Evolutionary conservation across 179 eudicot genomes (phyloP), one percentile per base, ranked within the genome.

Genomic region (Silene coronaria): DNA sequence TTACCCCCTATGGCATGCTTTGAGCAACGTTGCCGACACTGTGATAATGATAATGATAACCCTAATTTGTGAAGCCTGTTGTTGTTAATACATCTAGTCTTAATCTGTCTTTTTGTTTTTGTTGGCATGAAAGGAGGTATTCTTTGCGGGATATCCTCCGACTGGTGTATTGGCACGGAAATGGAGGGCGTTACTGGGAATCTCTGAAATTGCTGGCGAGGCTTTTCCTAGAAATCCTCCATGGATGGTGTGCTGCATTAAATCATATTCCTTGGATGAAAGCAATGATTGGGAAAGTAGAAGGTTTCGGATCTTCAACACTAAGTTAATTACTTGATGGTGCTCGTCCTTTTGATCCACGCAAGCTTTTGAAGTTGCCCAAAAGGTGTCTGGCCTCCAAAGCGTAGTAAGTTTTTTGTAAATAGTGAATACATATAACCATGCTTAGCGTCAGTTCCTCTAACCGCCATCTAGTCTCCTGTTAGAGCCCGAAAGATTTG

Each of bases 181-280:
- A 81, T 80, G 88, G 76, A 87, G 89, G 36, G 72, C 53, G 66
- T 81, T 93, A 80, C 90, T 93, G 28, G 98, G 98, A 68, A 64
- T 88, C 32, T 45, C 78, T 60, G 82, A 75, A 11, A 65, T 32
- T 28, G 79, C 72, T 17, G 59, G 36, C 34, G 46, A 80, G 61
- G 80, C 77, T 38, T 82, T 70, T 74, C 83, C 85, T 6, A 87
- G 96, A 82, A 82, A 87, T 78, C 96, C 98, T 63, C 97, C 97
- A 55, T 90, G 97, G 98, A 73, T 91, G 21, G 80, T 79, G 67
- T 88, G 90, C 77, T 90, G 98, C 83, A 71, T 93, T 64, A 91
- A 86, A 75, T 91, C 98, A 9, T 93, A 91, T 78, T 89, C 87
- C 72, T 24, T 83, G 14, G 86, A 87, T 38, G 75, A 84, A 71